Evolutionary conservation across 2,329 filamentous ascomycete species (phyloP).

Genomic region (Atkinsonella hypoxylon): DNA sequence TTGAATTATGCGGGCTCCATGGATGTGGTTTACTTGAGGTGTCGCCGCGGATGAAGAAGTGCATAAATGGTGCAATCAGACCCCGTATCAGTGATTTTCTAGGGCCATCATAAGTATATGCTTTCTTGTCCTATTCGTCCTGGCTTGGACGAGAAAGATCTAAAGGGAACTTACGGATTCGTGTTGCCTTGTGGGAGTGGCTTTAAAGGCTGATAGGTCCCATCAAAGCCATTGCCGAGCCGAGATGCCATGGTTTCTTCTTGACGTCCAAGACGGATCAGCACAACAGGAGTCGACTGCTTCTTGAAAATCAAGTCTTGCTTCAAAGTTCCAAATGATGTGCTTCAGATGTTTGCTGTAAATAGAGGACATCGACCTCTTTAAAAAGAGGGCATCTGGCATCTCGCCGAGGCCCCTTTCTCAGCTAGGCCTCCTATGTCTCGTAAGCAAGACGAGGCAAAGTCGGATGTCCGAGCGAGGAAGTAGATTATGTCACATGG

Average conservation of each 20-base stretch:
- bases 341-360: no score
- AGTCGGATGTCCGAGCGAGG: no score
- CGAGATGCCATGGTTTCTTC: conserved; percentile 2
- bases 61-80: conserved; percentile 23
- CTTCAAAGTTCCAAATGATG: no score
- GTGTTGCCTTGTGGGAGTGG: conserved; percentile 22
- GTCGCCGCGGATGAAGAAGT: conserved; percentile 35
- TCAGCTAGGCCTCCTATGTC: no score
- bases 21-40: conserved; percentile 37
- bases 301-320: no score
- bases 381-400: no score
- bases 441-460: no score
- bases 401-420: no score
- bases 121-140: not conserved
- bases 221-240: not conserved
- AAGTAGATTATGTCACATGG: no score
- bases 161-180: conserved; percentile 23
- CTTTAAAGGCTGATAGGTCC: not conserved
- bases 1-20: conserved; percentile 34
- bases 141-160: not conserved
- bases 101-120: not conserved
- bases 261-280: not conserved
- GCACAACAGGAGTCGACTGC: not conserved
- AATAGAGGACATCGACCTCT: no score
- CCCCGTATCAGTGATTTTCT: conserved; percentile 31